Evolutionary conservation across 1,284 basidiomycete genomes (phyloP).

Genomic region (Porogramme epimiltina): DNA sequence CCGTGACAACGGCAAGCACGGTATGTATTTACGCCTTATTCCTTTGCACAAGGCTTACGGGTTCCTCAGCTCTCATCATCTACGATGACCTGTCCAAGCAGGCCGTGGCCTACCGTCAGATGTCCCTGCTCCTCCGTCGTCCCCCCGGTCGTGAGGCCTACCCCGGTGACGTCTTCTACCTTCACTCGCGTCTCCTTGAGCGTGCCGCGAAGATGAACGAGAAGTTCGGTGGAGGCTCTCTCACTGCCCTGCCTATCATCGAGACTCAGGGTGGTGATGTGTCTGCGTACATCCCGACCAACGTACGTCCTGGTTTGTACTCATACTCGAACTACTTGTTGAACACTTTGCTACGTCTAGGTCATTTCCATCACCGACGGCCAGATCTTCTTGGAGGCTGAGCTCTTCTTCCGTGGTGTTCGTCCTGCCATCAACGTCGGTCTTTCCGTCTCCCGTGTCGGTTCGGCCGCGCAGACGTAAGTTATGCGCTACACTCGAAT

Average conservation of each 20-base stretch:
- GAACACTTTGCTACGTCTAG: constrained; percentile 34
- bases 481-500: constrained; percentile 8
- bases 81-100: constrained; percentile 99
- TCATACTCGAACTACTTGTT: not conserved
- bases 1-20: constrained; percentile 98
- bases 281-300: constrained; percentile 93
- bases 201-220: constrained; percentile 99
- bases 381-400: constrained; percentile 99
- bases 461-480: constrained; percentile 97
- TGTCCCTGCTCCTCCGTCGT: constrained; percentile 99
- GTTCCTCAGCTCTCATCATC: constrained; percentile 83
- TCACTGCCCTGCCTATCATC: constrained; percentile 98
- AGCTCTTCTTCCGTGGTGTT: constrained; percentile 99
- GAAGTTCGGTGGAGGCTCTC: constrained; percentile 95
- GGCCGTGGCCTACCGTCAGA: constrained; percentile 99
- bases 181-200: constrained; percentile 99
- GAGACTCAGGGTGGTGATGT: constrained; percentile 99
- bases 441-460: constrained; percentile 99
- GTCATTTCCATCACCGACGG: constrained; percentile 99
- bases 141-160: constrained; percentile 99
- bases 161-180: constrained; percentile 99
- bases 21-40: constrained; percentile 46
- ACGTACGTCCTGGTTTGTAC: constrained; percentile 49
- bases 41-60: constrained; percentile 8
- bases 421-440: constrained; percentile 99